Conservation (phyloP, 2,329 filamentous ascomycete genomes). For the Colletotrichum neosansevieriae region DNA sequence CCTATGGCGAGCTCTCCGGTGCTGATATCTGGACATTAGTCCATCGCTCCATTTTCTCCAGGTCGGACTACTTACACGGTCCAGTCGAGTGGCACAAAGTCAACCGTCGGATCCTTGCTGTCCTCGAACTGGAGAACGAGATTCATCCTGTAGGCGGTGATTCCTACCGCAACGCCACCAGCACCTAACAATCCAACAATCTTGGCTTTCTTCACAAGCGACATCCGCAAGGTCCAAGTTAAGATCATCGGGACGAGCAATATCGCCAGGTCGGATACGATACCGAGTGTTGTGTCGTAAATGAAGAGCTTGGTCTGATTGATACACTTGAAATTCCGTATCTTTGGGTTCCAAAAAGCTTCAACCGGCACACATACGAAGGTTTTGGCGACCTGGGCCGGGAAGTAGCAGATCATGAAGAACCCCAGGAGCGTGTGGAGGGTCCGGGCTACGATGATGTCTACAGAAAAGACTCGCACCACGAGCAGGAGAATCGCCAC, state of each 20-base stretch:
- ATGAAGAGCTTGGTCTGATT: constrained; percentile 49
- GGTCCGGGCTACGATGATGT: constrained; percentile 42
- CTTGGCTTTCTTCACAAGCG: constrained; percentile 48
- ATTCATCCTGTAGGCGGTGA: constrained; percentile 47
- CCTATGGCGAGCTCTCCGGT: constrained; percentile 41
- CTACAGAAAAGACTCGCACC: constrained; percentile 48
- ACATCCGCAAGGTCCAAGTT: constrained; percentile 47
- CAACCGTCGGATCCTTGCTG: constrained; percentile 43
- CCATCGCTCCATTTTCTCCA: not conserved
- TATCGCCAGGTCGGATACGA: constrained; percentile 51
- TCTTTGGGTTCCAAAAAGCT: constrained; percentile 43
- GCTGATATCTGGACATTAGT: constrained; percentile 3
- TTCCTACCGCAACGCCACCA: constrained; percentile 46
- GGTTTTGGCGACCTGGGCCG: constrained; percentile 46
- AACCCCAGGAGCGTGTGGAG: constrained; percentile 46
- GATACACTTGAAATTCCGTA: constrained; percentile 44
- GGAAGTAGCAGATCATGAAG: constrained; percentile 46
- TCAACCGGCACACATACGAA: constrained; percentile 44
- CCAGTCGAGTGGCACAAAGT: constrained; percentile 43
- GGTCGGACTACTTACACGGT: constrained; percentile 32
- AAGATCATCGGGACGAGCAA: constrained; percentile 50
- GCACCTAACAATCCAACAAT: constrained; percentile 48
- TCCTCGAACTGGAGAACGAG: constrained; percentile 42
- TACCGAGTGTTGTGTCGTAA: constrained; percentile 48
- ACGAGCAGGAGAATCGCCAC: constrained; percentile 48